Percentiles rank a stretch among this genome's conserved stretches.
Evolutionary conservation across 2,329 filamentous ascomycete genomes (phyloP).

Genomic region (Exophiala oligosperma): DNA sequence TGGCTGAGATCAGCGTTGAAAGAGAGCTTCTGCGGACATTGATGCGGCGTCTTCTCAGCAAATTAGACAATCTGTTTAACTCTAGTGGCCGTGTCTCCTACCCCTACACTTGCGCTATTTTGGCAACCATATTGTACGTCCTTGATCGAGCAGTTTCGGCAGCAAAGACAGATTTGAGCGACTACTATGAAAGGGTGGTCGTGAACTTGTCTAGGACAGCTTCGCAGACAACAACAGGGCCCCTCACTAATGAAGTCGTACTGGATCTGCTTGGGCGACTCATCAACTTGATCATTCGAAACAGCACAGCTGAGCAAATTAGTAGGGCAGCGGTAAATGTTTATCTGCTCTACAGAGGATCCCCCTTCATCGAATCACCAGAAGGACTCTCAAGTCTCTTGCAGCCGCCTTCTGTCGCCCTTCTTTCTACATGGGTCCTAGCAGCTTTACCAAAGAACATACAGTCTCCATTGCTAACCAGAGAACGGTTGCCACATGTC

Average conservation of each 20-base stretch:
- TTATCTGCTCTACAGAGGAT: constrained; percentile 53
- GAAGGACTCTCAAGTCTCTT: neutral
- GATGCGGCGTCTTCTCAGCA: constrained; percentile 63
- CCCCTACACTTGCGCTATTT: constrained; percentile 58
- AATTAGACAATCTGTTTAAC: constrained; percentile 57
- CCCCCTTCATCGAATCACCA: constrained; percentile 2
- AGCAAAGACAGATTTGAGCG: constrained; percentile 32
- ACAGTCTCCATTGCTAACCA: constrained; percentile 16
- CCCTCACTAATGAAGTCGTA: constrained; percentile 52
- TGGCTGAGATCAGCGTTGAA: constrained; percentile 65
- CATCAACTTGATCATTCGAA: constrained; percentile 59
- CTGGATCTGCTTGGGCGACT: constrained; percentile 63
- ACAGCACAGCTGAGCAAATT: constrained; percentile 54
- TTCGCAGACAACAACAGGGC: constrained; percentile 36
- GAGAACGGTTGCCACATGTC: constrained; percentile 16
- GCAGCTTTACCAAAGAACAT: constrained; percentile 28
- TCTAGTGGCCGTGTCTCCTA: constrained; percentile 48
- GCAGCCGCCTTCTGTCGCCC: constrained; percentile 39
- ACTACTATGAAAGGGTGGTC: constrained; percentile 54
- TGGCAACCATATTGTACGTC: constrained; percentile 63
- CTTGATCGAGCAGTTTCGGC: constrained; percentile 42
- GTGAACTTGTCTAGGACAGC: constrained; percentile 43
- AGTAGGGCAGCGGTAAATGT: constrained; percentile 53
- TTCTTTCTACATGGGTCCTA: constrained; percentile 44
- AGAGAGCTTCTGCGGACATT: constrained; percentile 64